Base-by-base conservation (phyloP, 179 eudicot genomes). In the Sideroxylon spinosum region DNA sequence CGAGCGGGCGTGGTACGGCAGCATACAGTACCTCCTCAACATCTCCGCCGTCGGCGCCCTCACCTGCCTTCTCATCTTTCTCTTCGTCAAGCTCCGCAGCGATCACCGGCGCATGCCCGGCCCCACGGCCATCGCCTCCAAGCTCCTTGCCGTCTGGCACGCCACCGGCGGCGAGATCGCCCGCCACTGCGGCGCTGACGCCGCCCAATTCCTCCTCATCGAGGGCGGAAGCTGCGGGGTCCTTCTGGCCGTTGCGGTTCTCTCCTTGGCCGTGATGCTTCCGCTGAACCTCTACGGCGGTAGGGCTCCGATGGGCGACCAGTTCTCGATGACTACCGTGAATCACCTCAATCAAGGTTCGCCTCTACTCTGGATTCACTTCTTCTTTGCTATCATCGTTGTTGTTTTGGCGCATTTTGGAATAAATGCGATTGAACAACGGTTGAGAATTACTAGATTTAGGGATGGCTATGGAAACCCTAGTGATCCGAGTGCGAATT, bases 141-240 rank as follows among this genome's bases (percentile, higher is more conserved):
- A 95, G 86, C 98, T 95, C 17, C 90, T 93, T 50, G 94, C 97
- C 59, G 97, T 91, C n/a, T 95, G 97, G 98, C 95, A 93, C 79
- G 95, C 98, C 77, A 87, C 97, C 68, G 84, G 88, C 50, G 85
- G 84, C 9, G 90, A 89, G 82, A 91, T 93, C 81, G 91, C 91
- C 19, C 86, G 85, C 73, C 92, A 93, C 76, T 93, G 98, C 63
- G 98, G 98, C 0, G 98, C 98, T 19, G 98, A 95, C 50, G 95
- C 98, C 0, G 97, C 98, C 5, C 98, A 95, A 64, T 95, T 90
- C 79, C 90, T 93, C 52, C 81, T 93, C 32, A 88, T 93, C 72
- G 98, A 95, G 79, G 98, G 98, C 17, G 98, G 98, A 28, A 84
- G 89, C 73, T 93, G 85, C 63, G 87, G 85, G 10, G 52, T 92